Base-by-base conservation (phyloP, 305 asterid species). In the Withania somnifera region DNA sequence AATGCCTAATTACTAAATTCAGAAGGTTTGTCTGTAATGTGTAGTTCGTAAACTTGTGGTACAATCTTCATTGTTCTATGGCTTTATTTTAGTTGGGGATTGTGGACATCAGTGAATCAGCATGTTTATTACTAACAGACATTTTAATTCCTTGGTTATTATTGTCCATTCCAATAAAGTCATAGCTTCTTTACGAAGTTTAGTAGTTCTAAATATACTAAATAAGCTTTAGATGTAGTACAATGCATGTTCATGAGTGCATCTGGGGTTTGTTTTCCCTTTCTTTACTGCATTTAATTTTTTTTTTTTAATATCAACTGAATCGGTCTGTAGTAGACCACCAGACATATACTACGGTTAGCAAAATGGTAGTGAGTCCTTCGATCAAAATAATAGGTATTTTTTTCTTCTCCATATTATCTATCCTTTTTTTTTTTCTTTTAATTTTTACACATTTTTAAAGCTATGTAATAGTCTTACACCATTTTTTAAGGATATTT, bases 251-350 rank as follows among this genome's bases (percentile, higher is more conserved):
- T 24, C 40, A 73, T 73, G 79, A 47, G 79, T 73, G 60, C 60
- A 24, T 24, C 58, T 73, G 79, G 79, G 79, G 86, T 86, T 84
- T 84, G 78, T 64, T 82, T 1, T 83, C 82, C 81, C 81, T 84
- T 86, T 81, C 84, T 82, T 81, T 85, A 82, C n/a, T n/a, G n/a
- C 77, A 11, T 83, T 83, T 81, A 63, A 85, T 88, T 88, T 84
- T 87, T 82, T 81, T 88, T 63, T 14, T 2, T 63, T 14, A 11
- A 2, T 69, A 84, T 87, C 84, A 82, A 84, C 86, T 88, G 84
- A 30, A 80, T 88, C 84, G 86, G 90, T 89, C 85, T 84, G 76
- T 78, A 76, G 86, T 87, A 85, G 79, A 85, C 53, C 84, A 86
- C 94, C 90, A 88, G 89, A 30, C 40, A 13, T 11, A n/a, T n/a